Percentiles rank a stretch among this genome's conserved stretches.
Conservation (phyloP, 1,139 yeast species). For the Suhomyces bribrorum region DNA sequence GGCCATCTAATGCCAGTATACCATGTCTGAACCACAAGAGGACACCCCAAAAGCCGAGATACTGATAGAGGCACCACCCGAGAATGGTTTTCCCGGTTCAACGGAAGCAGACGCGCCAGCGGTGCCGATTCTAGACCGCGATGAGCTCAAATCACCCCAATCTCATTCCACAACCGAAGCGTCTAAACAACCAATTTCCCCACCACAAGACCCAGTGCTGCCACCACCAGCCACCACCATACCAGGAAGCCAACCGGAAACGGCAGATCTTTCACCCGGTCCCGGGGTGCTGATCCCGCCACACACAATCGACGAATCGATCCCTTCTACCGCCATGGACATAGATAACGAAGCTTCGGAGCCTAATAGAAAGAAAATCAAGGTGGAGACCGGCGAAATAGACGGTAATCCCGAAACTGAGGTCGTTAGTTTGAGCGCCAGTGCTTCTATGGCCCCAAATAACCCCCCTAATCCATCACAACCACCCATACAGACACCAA, state of each 20-base stretch:
- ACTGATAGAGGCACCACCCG: background rate
- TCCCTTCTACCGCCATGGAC: background rate
- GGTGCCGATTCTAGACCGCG: background rate
- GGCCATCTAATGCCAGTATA: slow-evolving; percentile 3
- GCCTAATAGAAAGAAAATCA: slow-evolving; percentile 3
- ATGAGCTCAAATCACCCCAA: background rate
- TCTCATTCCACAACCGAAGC: background rate
- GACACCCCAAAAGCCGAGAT: slow-evolving; percentile 2
- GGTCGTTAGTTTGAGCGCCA: background rate
- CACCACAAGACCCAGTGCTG: background rate
- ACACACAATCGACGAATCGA: background rate
- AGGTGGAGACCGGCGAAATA: background rate
- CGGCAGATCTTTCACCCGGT: too few species aligned
- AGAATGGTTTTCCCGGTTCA: background rate
- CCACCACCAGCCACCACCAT: too few species aligned
- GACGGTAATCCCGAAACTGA: background rate
- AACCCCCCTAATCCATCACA: background rate
- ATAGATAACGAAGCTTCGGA: background rate
- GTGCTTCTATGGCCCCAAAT: background rate
- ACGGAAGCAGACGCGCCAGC: background rate
- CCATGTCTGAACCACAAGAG: slow-evolving; percentile 4
- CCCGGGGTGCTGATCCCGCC: too few species aligned
- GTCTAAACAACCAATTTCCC: background rate
- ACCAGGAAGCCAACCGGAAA: too few species aligned
- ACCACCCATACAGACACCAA: background rate